Evolutionary conservation across 805 yeast species (phyloP), one percentile per base, ranked within the genome.

Genomic region (Nakazawaea sp.): DNA sequence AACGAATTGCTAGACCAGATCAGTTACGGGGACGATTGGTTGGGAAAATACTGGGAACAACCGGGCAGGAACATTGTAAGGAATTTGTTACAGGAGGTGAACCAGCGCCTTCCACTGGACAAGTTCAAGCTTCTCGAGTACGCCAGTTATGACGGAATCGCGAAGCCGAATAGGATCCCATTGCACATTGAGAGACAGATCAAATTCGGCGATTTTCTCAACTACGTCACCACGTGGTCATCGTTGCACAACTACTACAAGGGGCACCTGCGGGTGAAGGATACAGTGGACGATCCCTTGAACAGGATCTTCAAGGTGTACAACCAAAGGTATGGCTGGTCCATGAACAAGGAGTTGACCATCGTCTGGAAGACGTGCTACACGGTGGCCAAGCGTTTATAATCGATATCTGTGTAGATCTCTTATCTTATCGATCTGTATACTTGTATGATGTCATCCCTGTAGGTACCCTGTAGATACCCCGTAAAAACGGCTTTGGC

Each of bases 1-100:
- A 78, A 81, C 44, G 63, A 66, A 28, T 52, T 81, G 5, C 67
- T 75, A 33, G 48, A 55, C 30, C 56, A 64, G 29, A 56, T 62
- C 33, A 62, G 59, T 5, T 72, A 72, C 44, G 66, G 62, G 33
- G 62, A 70, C 0, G 50, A 55, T 2, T 60, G 51, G 30, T 53
- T 81, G 32, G 89, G 89, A 0, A 77, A 78, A 0, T 75, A 75
- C 51, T 89, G 97, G 97, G 83, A 85, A 48, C 82, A 81, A 46
- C 92, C 95, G 0, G 97, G 96, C 0, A 64, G 95, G 33, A 37
- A 51, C 5, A 59, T 70, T 11, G 55, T 89, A 24, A 60, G 78
- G 35, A 44, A 59, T 5, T 50, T 66, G 40, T 65, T 71, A 43
- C 49, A 44, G 12, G 70, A 61, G 9, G 62, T 78, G 4, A 55